Base-by-base conservation (phyloP, 139 green algal genomes). In the Chlorella sp. region DNA sequence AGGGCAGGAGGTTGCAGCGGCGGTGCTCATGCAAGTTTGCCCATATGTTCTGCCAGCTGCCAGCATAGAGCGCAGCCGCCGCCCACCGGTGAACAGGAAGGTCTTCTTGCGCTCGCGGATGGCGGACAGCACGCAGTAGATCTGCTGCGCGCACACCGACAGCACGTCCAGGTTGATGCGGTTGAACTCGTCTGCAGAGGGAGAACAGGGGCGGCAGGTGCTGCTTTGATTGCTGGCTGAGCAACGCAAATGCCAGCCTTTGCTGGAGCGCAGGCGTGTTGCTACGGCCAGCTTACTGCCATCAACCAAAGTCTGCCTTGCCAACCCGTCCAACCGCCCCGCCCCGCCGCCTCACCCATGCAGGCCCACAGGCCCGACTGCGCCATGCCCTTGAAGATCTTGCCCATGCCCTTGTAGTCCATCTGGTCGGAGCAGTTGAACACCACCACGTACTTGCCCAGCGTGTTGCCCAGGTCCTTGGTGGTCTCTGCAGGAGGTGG, bases 381-480 rank as follows among this genome's bases (percentile, higher is more conserved):
- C 3, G 97, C 97, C 79, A 99, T 91, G 41, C 97, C 97, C 92
- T 98, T 98, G 93, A 97, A 99, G 90, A 99, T 99, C 90, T 98
- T 98, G 86, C 96, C 97, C 92, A 98, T 98, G 85, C 93, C 95
- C 88, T 95, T 98, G 95, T 97, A 96, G 92, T 98, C 96, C 93
- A 98, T 98, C 92, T 97, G 97, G 90, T 99, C 96, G 44, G 89
- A 95, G 93, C 97, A 99, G 95, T 99, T 99, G 93, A 99, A 99
- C 67, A 99, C 97, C 30, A 99, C 96, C 51, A 99, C 96, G 80
- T 97, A 98, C 91, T 98, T 98, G 81, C 97, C 97, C 84, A 99
- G 91, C 18, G 97, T 99, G 90, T 94, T 96, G 68, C 96, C 96
- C 81, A 98, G 88, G 80, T 98, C 96, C 86, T 99, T 99, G 74